A percentile compares a stretch with the other conserved stretches of the same genome.
Conservation (phyloP, 1,284 basidiomycete genomes). For the Pascua sp. region DNA sequence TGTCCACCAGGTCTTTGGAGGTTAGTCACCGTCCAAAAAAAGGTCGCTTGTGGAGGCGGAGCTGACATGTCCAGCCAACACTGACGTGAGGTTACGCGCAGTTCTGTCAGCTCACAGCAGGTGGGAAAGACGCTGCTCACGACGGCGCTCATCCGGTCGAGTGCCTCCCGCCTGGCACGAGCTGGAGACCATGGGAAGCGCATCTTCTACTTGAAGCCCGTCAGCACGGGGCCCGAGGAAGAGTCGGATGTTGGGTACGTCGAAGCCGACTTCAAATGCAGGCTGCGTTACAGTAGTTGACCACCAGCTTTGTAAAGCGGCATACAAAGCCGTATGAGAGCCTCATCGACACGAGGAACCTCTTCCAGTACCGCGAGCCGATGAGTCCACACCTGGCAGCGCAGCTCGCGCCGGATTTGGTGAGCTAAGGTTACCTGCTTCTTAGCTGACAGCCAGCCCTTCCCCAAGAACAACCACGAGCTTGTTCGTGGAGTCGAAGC, state of each 20-base stretch:
- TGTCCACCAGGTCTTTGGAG: constrained; percentile 82
- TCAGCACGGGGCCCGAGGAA: constrained; percentile 76
- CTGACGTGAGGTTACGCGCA: constrained; percentile 53
- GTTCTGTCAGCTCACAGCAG: constrained; percentile 27
- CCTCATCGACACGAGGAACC: constrained; percentile 63
- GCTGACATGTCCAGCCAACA: constrained; percentile 58
- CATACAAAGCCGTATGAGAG: constrained; percentile 54
- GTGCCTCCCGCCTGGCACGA: constrained; percentile 52
- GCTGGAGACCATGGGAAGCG: constrained; percentile 35
- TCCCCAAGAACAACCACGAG: constrained; percentile 56
- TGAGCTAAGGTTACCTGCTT: constrained; percentile 7
- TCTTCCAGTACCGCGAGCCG: constrained; percentile 81
- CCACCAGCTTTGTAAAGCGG: constrained; percentile 64
- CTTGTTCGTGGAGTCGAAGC: constrained; percentile 66
- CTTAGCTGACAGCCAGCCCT: constrained; percentile 27
- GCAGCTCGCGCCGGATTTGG: constrained; percentile 56
- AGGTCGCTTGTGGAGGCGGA: neutral
- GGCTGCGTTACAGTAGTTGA: constrained; percentile 8
- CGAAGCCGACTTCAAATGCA: too few species aligned
- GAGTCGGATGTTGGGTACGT: constrained; percentile 77
- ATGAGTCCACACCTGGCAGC: constrained; percentile 91
- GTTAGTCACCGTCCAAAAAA: constrained; percentile 22
- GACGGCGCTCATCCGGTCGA: constrained; percentile 73
- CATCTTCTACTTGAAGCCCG: constrained; percentile 83
- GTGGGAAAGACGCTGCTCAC: constrained; percentile 90